A percentile compares a stretch with the other conserved stretches of the same genome.
Conservation (phyloP, 139 green algal genomes). For the Monoraphidium neglectum region DNA sequence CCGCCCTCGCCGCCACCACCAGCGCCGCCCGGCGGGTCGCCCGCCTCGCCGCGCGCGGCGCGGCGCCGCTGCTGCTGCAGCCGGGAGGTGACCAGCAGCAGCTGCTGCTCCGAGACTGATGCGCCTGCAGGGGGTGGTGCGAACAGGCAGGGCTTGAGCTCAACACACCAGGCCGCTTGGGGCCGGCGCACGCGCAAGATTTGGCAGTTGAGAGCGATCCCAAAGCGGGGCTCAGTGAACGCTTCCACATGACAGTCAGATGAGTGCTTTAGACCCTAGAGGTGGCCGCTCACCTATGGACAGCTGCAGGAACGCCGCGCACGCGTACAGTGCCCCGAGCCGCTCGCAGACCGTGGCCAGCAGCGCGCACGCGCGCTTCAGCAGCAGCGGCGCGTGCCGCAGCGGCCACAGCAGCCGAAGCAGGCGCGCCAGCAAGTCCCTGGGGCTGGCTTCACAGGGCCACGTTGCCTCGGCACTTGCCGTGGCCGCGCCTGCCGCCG, state of each 20-base stretch:
- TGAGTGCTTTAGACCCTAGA: not conserved
- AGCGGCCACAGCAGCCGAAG: constrained; percentile 5
- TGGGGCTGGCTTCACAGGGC: not conserved
- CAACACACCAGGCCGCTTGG: not conserved
- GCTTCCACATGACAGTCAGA: no score
- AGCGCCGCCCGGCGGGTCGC: no score
- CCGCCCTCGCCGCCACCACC: no score
- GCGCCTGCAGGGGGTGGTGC: no score
- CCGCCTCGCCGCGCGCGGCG: no score
- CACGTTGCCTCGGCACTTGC: not conserved
- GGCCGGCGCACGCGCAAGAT: no score
- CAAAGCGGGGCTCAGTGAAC: no score
- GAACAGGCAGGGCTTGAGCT: not conserved
- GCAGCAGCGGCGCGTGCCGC: not conserved
- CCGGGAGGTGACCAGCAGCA: constrained; percentile 18
- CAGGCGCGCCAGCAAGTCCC: not conserved
- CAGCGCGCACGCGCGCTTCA: constrained; percentile 10
- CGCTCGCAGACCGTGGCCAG: constrained; percentile 7
- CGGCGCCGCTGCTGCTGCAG: not conserved
- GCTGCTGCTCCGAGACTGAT: constrained; percentile 40
- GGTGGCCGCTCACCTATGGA: constrained; percentile 36
- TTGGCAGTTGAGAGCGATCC: not conserved
- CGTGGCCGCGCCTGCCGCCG: constrained; percentile 1
- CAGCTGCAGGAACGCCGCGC: constrained; percentile 51
- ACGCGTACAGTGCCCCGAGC: constrained; percentile 37